phyloP scores from a whole-genome alignment of 805 yeast species.

The Metschnikowia cerradonensis region DNA sequence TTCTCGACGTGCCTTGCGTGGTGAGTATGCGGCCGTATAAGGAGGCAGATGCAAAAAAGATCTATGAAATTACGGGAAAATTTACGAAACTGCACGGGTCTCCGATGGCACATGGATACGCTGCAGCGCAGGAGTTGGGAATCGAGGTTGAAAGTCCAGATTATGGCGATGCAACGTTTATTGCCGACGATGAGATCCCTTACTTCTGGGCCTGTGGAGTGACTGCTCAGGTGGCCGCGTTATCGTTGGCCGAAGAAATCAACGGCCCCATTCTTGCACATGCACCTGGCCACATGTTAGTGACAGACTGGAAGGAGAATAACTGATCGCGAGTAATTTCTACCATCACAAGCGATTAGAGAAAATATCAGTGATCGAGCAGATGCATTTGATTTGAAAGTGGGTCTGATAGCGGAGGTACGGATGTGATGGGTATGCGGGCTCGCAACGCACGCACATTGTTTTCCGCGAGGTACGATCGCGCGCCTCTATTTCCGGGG shows the following conservation, averaged over 20 bases:
- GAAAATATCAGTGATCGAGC: too few relatives aligned
- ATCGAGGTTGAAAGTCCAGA: constrained; percentile 33
- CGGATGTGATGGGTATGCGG: not conserved
- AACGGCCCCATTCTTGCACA: constrained; percentile 32
- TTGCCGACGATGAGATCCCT: constrained; percentile 34
- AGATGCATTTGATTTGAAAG: too few relatives aligned
- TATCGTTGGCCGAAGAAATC: constrained; percentile 22
- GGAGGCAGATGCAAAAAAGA: constrained; percentile 22
- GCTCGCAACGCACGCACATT: not conserved
- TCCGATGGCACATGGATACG: constrained; percentile 41
- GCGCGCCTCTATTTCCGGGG: not conserved
- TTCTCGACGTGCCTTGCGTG: constrained; percentile 28
- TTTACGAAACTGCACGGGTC: constrained; percentile 36
- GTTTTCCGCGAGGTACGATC: not conserved
- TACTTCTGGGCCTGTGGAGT: constrained; percentile 46
- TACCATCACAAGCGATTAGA: too few relatives aligned
- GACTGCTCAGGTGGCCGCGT: constrained; percentile 36
- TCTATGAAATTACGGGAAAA: constrained; percentile 26
- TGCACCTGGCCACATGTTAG: constrained; percentile 35
- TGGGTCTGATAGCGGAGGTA: too few relatives aligned
- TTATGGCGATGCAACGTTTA: constrained; percentile 30
- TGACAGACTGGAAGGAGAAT: constrained; percentile 26
- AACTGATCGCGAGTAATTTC: too few relatives aligned
- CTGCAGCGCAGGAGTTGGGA: constrained; percentile 32
- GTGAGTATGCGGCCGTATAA: constrained; percentile 43